Evolutionary conservation across 1,284 basidiomycete species (phyloP), one percentile per base, ranked within the genome.

Genomic region (Gomphus bonarii): DNA sequence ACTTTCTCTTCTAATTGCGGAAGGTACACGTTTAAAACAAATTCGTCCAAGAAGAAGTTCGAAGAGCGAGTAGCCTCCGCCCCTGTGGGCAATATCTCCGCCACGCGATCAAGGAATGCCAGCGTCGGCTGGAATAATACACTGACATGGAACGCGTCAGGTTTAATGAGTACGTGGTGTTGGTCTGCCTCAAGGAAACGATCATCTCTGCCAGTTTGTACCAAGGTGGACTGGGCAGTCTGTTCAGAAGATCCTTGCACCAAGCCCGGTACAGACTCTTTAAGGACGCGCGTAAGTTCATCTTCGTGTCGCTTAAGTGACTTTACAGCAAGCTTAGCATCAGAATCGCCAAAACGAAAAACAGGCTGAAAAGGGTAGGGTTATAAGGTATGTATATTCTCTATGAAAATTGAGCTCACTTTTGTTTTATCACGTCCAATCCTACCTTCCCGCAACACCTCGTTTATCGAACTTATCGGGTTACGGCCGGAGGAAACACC

Each of bases 1-100:
- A 97, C 92, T 69, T 94, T 95, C 65, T 98, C 95, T 69, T 98
- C 95, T 59, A 99, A 72, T 68, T 97, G 93, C 0, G 95, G 95
- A 44, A 99, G 72, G 72, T 97, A 99, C 0, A 94, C 86, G 61
- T 88, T 88, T 55, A 92, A 75, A 7, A 99, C 94, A 68, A 99
- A 99, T 57, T 98, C 93, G 61, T 98, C 93, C 59, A 99, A 68
- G 35, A 95, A 81, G 14, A 79, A 76, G 47, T 83, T 86, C 38
- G 92, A 88, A 1, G 84, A 80, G 57, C 79, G 75, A 22, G 82
- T 81, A 38, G 82, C 81, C 62, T 90, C 89, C 33, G 80, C 64
- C 1, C 87, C 90, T 22, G 82, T 78, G 1, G 91, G 91, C 22
- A 95, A 74, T 22, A 89, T 75, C 22, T 83, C 79, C 35, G 82